phyloP scores from a whole-genome alignment of 1,284 basidiomycete genomes.

The Ustilago sp. region DNA sequence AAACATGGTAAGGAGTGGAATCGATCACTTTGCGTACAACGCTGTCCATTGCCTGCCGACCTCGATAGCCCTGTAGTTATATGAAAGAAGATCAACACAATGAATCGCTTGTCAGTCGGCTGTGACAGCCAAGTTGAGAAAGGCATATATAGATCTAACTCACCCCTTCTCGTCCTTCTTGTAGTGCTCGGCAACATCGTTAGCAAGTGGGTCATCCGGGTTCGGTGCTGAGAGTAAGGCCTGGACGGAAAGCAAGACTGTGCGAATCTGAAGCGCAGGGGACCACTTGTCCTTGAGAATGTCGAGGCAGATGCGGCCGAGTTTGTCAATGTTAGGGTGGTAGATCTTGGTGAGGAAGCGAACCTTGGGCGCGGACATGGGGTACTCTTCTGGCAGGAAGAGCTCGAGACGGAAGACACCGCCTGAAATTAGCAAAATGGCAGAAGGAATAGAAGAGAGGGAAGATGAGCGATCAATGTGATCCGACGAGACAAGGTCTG shows the following conservation, averaged over 20 bases:
- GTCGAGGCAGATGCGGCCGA: conserved; percentile 96
- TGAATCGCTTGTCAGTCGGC: conserved; percentile 1
- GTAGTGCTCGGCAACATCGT: conserved; percentile 93
- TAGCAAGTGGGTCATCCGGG: conserved; percentile 98
- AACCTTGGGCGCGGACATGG: conserved; percentile 98
- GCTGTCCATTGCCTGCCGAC: conserved; percentile 65
- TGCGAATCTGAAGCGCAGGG: conserved; percentile 96
- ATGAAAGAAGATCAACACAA: neutral
- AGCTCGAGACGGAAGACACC: conserved; percentile 95
- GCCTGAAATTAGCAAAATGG: conserved; percentile 21
- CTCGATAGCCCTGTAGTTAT: conserved; percentile 60
- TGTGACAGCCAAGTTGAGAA: neutral
- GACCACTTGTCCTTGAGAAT: conserved; percentile 99
- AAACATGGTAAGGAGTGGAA: neutral
- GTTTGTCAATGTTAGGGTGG: conserved; percentile 99
- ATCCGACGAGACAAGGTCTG: neutral
- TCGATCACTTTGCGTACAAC: conserved; percentile 54
- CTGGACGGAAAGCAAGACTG: conserved; percentile 94
- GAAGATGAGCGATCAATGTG: neutral
- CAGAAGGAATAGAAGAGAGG: neutral
- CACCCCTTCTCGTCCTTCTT: conserved; percentile 95
- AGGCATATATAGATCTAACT: conserved; percentile 69
- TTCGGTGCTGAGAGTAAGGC: conserved; percentile 95
- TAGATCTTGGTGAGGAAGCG: conserved; percentile 99
- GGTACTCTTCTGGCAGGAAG: conserved; percentile 98